Evolutionary conservation across 768 basidiomycete species (phyloP).

Genomic region (Postia placenta): DNA sequence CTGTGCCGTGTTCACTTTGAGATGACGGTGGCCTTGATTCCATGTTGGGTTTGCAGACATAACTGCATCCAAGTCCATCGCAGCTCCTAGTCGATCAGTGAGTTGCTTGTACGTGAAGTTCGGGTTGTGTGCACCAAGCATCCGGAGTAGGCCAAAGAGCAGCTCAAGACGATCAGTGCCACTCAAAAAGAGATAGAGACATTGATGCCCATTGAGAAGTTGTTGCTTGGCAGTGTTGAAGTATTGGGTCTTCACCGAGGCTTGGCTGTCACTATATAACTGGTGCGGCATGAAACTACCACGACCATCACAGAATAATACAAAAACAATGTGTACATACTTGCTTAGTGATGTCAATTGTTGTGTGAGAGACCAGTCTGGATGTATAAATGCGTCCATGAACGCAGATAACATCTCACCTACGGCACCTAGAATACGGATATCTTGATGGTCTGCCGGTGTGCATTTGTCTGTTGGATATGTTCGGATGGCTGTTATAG

Average conservation of each 20-base stretch:
- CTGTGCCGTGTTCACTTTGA: slow-evolving; percentile 15
- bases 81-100: slow-evolving; percentile 14
- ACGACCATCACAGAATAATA: slow-evolving; percentile 5
- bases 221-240: slow-evolving; percentile 17
- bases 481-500: slow-evolving; percentile 11
- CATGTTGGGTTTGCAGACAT: slow-evolving; percentile 16
- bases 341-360: slow-evolving; percentile 11
- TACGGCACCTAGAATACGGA: slow-evolving; percentile 18
- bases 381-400: slow-evolving; percentile 5
- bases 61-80: slow-evolving; percentile 15
- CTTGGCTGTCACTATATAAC: slow-evolving; percentile 12
- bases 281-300: slow-evolving; percentile 10
- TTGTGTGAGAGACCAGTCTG: slow-evolving; percentile 3
- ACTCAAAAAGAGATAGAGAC: slow-evolving; percentile 5
- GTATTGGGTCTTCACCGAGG: slow-evolving; percentile 15
- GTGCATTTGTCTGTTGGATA: slow-evolving; percentile 10
- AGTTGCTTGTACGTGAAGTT: slow-evolving; percentile 13
- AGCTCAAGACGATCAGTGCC: slow-evolving; percentile 13
- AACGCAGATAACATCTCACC: slow-evolving; percentile 21
- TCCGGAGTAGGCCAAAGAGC: slow-evolving; percentile 9
- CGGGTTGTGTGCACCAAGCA: slow-evolving; percentile 9
- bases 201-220: slow-evolving; percentile 3
- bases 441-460: slow-evolving; percentile 15
- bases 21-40: slow-evolving; percentile 15
- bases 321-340: slow-evolving; percentile 9